Evolutionary conservation across 345 rosid genomes (phyloP).

Genomic region (Turnera subulata): DNA sequence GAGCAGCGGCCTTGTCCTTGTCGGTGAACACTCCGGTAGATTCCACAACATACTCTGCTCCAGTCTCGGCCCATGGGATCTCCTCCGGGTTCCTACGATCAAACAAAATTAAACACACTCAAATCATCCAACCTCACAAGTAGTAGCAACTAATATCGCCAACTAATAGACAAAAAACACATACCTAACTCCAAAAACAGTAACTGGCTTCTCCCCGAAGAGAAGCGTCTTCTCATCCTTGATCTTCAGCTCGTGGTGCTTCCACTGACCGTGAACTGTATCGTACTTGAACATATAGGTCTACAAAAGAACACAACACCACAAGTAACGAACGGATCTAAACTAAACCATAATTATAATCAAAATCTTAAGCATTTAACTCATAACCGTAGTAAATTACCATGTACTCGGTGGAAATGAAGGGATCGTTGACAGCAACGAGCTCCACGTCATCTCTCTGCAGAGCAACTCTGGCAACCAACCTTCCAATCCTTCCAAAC

Average conservation of each 20-base stretch:
- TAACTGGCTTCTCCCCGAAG: slow-evolving; percentile 63
- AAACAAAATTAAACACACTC: not conserved
- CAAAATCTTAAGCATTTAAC: too few species aligned
- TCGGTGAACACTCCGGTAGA: slow-evolving; percentile 91
- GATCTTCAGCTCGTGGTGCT: slow-evolving; percentile 63
- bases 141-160: too few species aligned
- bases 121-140: not conserved
- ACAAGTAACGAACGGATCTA: too few species aligned
- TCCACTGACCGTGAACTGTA: slow-evolving; percentile 79
- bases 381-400: slow-evolving; percentile 12
- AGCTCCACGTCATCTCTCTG: slow-evolving; percentile 24
- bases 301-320: too few species aligned
- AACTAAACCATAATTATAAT: too few species aligned
- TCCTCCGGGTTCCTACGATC: slow-evolving; percentile 78
- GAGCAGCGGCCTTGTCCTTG: slow-evolving; percentile 90
- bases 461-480: slow-evolving; percentile 21
- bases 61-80: slow-evolving; percentile 81
- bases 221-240: slow-evolving; percentile 73
- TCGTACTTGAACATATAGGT: slow-evolving; percentile 87
- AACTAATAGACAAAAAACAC: not conserved
- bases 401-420: slow-evolving; percentile 55
- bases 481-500: slow-evolving; percentile 9
- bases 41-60: slow-evolving; percentile 73
- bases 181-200: slow-evolving; percentile 65
- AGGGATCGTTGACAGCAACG: slow-evolving; percentile 24